phyloP scores from a whole-genome alignment of 2,329 filamentous ascomycete species.

The Exophiala calicioides region DNA sequence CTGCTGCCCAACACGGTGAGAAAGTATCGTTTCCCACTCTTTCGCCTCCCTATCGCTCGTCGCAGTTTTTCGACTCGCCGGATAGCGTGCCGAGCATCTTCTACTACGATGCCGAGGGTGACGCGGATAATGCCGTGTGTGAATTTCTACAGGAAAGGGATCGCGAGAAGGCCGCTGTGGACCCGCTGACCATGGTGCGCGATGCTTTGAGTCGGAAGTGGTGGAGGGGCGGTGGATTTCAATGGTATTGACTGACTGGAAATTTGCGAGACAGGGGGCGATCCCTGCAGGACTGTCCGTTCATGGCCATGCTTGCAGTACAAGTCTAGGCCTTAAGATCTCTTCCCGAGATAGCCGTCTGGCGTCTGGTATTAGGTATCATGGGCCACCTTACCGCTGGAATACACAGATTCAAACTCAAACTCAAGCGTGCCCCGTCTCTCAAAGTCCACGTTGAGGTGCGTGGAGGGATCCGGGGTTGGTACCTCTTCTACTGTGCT shows the following conservation, averaged over 20 bases:
- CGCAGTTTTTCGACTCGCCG: conserved; percentile 15
- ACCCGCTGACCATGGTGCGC: conserved; percentile 15
- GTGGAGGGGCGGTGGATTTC: conserved; percentile 11
- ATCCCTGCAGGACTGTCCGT: no score
- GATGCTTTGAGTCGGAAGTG: conserved; percentile 14
- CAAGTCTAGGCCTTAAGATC: no score
- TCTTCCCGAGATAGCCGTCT: no score
- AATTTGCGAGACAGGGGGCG: no score
- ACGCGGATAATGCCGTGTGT: conserved; percentile 20
- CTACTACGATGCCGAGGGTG: conserved; percentile 23
- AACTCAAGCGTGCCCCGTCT: no score
- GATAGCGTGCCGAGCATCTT: conserved; percentile 16
- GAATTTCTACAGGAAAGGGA: conserved; percentile 14
- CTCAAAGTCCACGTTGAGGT: no score
- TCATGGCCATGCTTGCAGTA: no score
- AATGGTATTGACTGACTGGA: conserved; percentile 10
- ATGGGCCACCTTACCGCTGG: no score
- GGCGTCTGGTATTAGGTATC: no score
- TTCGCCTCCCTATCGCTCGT: conserved; percentile 14
- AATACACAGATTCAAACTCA: no score
- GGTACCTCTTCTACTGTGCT: no score
- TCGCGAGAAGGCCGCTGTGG: conserved; percentile 8
- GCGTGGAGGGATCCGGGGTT: no score
- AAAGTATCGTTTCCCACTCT: conserved; percentile 3
- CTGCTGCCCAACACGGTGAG: background rate